Percentiles rank a stretch among this genome's conserved stretches.
Evolutionary conservation across 805 yeast genomes (phyloP).

Genomic region (Limtongia smithiae): DNA sequence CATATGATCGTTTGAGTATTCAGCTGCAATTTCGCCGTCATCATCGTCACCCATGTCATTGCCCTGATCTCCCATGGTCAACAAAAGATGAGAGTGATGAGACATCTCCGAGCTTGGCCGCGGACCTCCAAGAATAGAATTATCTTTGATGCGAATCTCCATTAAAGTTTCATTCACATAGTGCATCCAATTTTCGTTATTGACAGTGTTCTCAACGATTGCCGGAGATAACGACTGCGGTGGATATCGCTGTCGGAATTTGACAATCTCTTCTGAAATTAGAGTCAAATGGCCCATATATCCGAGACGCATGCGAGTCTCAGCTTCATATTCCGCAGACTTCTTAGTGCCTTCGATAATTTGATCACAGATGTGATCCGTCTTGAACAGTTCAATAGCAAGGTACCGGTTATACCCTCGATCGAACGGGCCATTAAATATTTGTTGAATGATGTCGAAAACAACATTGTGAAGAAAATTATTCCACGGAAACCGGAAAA

Average conservation of each 20-base stretch:
- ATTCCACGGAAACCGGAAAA: slow-evolving; percentile 91
- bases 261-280: slow-evolving; percentile 93
- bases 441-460: slow-evolving; percentile 92
- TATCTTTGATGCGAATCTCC: slow-evolving; percentile 89
- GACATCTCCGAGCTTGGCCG: slow-evolving; percentile 38
- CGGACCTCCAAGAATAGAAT: slow-evolving; percentile 86
- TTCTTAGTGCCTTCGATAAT: slow-evolving; percentile 60
- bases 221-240: slow-evolving; percentile 56
- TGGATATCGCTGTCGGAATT: slow-evolving; percentile 62
- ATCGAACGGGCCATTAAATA: slow-evolving; percentile 81
- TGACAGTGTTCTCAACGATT: slow-evolving; percentile 47
- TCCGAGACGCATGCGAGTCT: slow-evolving; percentile 68
- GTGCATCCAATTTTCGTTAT: slow-evolving; percentile 63
- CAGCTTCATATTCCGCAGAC: slow-evolving; percentile 58
- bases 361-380: slow-evolving; percentile 54
- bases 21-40: slow-evolving; percentile 31
- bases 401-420: slow-evolving; percentile 79
- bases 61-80: slow-evolving; percentile 32
- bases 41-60: slow-evolving; percentile 29
- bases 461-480: slow-evolving; percentile 96
- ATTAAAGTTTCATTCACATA: slow-evolving; percentile 80
- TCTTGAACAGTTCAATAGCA: slow-evolving; percentile 66
- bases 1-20: slow-evolving; percentile 14
- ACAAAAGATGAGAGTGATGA: slow-evolving; percentile 13
- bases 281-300: slow-evolving; percentile 96